Base-by-base conservation (phyloP, 1,284 basidiomycete species). In the Moesziomyces globuligerus region DNA sequence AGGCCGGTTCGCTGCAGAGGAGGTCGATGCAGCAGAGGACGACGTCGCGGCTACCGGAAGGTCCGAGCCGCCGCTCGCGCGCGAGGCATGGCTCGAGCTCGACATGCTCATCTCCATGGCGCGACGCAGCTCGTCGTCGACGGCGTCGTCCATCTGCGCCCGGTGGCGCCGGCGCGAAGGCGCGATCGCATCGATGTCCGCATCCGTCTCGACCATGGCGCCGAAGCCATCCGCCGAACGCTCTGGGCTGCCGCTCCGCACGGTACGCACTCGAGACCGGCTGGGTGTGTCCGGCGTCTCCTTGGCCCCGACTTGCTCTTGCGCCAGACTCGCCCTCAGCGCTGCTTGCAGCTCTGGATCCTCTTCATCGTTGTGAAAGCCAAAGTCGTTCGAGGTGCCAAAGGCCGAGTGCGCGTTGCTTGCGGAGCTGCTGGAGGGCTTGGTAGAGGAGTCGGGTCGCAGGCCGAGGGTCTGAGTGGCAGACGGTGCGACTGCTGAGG, bases 301-400 rank as follows among this genome's bases (percentile, higher is more conserved):
- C 29, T 32, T 32, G 13, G 50, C 18, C 9, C 37, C 29, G 13
- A 47, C 25, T 17, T 37, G 18, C 11, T 60, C 39, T 7, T 70
- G 58, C 7, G 55, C 66, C 0, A 80, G 55, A 48, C 78, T 79
- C 11, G 72, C 70, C 13, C 58, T 67, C 11, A 81, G 48, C 3
- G 79, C 79, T 5, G 72, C 74, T 36, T 80, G 73, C 1, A 81
- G 42, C n/a, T 79, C 77, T 3, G 66, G 49, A 26, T 70, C 66
- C 17, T 70, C 66, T 32, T 69, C 66, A 4, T 47, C 56, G n/a
- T 42, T 42, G 29, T 32, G 42, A 24, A 61, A 51, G 24, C 51
- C 59, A 20, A 53, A 59, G 17, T 25, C 29, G 21, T 38, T 28
- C 4, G 58, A 13, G 7, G 55, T 15, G 10, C 13, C 36, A 6